phyloP scores from a whole-genome alignment of 1,139 yeast species.

The Pichia sp. region DNA sequence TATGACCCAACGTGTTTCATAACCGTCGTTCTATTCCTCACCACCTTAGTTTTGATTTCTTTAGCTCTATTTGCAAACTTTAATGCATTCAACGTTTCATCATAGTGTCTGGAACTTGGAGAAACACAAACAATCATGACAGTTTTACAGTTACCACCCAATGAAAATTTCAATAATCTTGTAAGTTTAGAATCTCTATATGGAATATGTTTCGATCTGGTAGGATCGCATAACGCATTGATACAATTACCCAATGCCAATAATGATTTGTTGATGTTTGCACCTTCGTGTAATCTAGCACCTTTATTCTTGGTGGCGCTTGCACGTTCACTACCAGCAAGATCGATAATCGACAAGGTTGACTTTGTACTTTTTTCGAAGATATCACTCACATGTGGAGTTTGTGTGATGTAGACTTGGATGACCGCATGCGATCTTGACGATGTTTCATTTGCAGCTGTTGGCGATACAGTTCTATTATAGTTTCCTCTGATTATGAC shows the following conservation, averaged over 20 bases:
- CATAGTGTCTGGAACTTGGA: conserved; percentile 83
- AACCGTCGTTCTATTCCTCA: conserved; percentile 71
- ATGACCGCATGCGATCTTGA: conserved; percentile 93
- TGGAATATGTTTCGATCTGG: conserved; percentile 74
- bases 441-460: conserved; percentile 88
- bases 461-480: conserved; percentile 80
- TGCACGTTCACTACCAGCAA: conserved; percentile 96
- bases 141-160: conserved; percentile 95
- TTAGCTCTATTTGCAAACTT: conserved; percentile 92
- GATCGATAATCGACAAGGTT: conserved; percentile 80
- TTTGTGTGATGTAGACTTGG: conserved; percentile 72
- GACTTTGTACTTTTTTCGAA: conserved; percentile 72
- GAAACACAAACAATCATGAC: conserved; percentile 95
- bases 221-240: conserved; percentile 80
- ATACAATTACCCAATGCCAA: conserved; percentile 93
- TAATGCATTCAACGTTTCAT: conserved; percentile 86
- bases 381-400: conserved; percentile 53
- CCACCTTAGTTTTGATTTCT: conserved; percentile 79
- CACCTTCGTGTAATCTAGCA: conserved; percentile 79
- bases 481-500: conserved; percentile 68
- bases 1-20: conserved; percentile 89
- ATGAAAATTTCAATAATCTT: conserved; percentile 76
- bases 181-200: conserved; percentile 90
- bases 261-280: conserved; percentile 84
- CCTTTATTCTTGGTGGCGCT: conserved; percentile 87